Evolutionary conservation across 75 land plant species (phyloP).

Genomic region (Sequoiadendron giganteum): DNA sequence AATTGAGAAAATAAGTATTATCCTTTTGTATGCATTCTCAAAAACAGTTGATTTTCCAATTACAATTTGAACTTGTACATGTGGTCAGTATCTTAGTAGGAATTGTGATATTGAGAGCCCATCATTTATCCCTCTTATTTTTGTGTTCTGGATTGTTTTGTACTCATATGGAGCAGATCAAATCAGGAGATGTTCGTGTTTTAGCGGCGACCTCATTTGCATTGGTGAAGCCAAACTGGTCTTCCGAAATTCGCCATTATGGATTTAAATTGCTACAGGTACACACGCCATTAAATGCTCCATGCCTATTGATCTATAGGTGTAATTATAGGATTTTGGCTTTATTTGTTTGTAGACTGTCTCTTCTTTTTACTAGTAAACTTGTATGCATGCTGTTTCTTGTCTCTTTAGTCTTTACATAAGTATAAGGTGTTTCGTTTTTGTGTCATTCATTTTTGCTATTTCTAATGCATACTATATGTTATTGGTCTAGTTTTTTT

Average conservation of each 20-base stretch:
- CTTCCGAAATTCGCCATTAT: constrained; percentile 87
- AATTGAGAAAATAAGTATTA: not conserved
- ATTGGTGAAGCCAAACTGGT: constrained; percentile 67
- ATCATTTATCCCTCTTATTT: not conserved
- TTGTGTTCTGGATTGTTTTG: not conserved
- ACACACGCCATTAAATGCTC: constrained; percentile 7
- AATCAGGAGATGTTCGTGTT: constrained; percentile 73
- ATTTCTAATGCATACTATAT: not conserved
- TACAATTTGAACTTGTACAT: not conserved
- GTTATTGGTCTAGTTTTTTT: not conserved
- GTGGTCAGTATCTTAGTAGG: not conserved
- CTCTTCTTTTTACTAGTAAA: not conserved
- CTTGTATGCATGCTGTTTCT: not conserved
- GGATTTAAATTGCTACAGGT: constrained; percentile 95
- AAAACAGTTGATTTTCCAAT: not conserved
- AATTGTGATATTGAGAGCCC: not conserved
- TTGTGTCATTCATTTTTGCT: not conserved
- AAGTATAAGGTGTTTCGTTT: not conserved
- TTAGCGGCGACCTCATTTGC: constrained; percentile 66
- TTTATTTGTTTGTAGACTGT: constrained; percentile 6
- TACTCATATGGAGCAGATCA: constrained; percentile 47
- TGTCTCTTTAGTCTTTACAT: not conserved
- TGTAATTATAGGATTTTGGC: not conserved
- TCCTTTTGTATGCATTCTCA: not conserved
- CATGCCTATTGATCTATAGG: not conserved